Conservation (phyloP, 331 rosid species). For the Malus hybrid region DNA sequence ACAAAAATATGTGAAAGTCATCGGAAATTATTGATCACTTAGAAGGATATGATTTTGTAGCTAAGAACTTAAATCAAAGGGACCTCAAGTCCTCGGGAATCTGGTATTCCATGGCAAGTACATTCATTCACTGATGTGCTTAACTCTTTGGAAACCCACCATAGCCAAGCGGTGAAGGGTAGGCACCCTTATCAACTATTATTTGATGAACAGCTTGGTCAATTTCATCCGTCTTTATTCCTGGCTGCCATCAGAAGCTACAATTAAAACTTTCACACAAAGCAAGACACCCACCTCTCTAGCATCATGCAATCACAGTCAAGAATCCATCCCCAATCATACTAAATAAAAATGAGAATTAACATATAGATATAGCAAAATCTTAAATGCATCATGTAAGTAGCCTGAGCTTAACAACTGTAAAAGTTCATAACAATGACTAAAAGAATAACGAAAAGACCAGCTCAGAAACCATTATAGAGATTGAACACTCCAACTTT, state of each 20-base stretch:
- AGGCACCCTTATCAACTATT: conserved; percentile 91
- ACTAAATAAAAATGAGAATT: neutral
- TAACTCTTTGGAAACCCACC: conserved; percentile 94
- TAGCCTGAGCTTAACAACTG: neutral
- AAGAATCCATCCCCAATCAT: conserved; percentile 1
- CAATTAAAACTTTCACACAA: conserved; percentile 20
- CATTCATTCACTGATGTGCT: conserved; percentile 98
- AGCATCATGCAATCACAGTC: neutral
- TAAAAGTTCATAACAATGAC: neutral
- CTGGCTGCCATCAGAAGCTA: conserved; percentile 86
- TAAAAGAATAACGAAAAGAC: neutral
- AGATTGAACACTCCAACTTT: neutral
- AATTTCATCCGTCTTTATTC: conserved; percentile 84
- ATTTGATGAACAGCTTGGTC: conserved; percentile 92
- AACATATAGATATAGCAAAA: neutral
- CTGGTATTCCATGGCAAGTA: conserved; percentile 96
- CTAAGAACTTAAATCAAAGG: conserved; percentile 6
- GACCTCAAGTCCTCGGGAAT: conserved; percentile 82
- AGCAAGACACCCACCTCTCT: neutral
- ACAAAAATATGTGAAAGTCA: neutral
- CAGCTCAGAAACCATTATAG: neutral
- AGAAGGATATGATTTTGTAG: neutral
- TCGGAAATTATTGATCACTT: neutral
- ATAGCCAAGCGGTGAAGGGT: conserved; percentile 94
- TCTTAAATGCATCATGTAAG: neutral